Base-by-base conservation (phyloP, 1,284 basidiomycete species). In the Leccinum solheimii region DNA sequence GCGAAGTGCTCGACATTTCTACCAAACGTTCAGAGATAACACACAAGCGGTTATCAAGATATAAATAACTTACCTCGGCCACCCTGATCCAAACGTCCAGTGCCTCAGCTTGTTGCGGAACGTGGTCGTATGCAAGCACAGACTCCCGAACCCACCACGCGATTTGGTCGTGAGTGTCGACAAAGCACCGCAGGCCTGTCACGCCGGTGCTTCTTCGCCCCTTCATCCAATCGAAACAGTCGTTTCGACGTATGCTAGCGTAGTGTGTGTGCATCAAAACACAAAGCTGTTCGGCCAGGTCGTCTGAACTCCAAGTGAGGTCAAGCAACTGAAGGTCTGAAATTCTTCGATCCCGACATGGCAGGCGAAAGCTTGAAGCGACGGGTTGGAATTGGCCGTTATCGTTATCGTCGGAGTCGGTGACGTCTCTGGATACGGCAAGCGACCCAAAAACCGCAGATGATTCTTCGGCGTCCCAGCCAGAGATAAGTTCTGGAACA, bases 21-120 rank as follows among this genome's bases (percentile, higher is more conserved):
- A 66, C 21, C 36, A 58, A 56, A 34, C 5, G 36, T 55, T 27
- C 50, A 38, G 40, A 36, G 34, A 62, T 49, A 32, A 36, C 52
- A 23, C 3, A 10, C 5, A 51, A 51, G 32, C 57, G 21, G 43
- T 23, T 34, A 26, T 71, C 83, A 65, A 48, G 38, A 55, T 19
- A 32, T 38, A 49, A 26, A 52, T 34, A 43, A 40, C 49, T 65
- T 63, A 90, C 90, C 82, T 91, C 88, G 10, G 88, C 86, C 36
- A 90, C 85, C 67, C 84, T 87, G 65, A 91, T 86, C 89, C 88
- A 91, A 69, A 86, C 83, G 61, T 89, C 86, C 38, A 90, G 76
- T n/a, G 80, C 81, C 57, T 85, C 81, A 5, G 85, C 81, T 50
- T 88, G 78, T 68, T 80, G 83, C 13, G 77, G 77, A 57, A 86